Conservation (phyloP, 2,329 filamentous ascomycete genomes). For the Ophiostoma triangulosporum region DNA sequence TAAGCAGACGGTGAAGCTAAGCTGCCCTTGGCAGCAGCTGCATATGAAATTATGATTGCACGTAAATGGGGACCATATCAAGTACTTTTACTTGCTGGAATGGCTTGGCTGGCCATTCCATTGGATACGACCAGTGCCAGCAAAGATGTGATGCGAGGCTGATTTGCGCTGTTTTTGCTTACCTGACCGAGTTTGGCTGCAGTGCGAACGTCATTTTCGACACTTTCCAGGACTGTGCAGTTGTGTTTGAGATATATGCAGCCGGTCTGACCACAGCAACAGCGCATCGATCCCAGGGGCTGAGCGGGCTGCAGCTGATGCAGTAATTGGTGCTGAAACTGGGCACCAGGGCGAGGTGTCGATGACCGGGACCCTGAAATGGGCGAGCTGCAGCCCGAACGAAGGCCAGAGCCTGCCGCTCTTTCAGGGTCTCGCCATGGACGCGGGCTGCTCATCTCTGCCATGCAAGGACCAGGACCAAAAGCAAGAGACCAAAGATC, state of each 20-base stretch:
- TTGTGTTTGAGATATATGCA: conserved; percentile 77
- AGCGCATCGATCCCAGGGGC: conserved; percentile 32
- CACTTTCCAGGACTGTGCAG: conserved; percentile 57
- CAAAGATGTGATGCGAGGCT: background rate
- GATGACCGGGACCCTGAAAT: background rate
- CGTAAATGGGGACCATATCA: conserved; percentile 1
- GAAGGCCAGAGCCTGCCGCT: background rate
- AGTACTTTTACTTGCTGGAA: background rate
- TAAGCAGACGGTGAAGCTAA: background rate
- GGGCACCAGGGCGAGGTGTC: background rate
- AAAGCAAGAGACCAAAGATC: background rate
- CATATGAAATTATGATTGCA: conserved; percentile 13
- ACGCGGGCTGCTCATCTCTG: conserved; percentile 6
- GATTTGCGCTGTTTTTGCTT: conserved; percentile 29
- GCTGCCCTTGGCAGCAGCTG: background rate
- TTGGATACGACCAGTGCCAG: background rate
- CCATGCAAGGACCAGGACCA: conserved; percentile 1
- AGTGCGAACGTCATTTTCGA: conserved; percentile 78
- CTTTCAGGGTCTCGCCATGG: conserved; percentile 3
- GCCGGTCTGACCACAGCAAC: conserved; percentile 74
- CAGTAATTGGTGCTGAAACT: background rate
- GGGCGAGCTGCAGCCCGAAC: background rate
- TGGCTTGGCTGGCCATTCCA: background rate
- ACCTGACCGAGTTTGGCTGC: conserved; percentile 89
- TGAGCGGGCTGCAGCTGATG: conserved; percentile 16